Conservation (phyloP, 2,329 filamentous ascomycete genomes). For the Thelonectria discophora region DNA sequence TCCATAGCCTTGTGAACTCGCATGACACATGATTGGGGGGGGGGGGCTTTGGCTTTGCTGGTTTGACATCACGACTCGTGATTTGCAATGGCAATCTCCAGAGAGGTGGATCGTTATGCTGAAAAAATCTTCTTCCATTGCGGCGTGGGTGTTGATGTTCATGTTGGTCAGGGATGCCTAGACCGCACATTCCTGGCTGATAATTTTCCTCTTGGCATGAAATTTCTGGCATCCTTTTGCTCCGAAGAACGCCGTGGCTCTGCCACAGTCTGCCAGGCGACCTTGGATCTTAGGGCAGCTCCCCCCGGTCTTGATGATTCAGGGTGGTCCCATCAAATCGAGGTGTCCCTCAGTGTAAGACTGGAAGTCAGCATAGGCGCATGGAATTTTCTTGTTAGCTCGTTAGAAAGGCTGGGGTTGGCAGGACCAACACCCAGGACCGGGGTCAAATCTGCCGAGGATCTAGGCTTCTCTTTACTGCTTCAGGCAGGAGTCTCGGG, state of each 20-base stretch:
- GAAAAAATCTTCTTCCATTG: conserved; percentile 36
- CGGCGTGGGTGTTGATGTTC: conserved; percentile 28
- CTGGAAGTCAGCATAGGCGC: conserved; percentile 25
- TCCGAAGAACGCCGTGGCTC: conserved; percentile 21
- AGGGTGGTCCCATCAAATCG: conserved; percentile 27
- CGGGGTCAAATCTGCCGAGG: conserved; percentile 25
- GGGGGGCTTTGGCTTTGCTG: conserved; percentile 24
- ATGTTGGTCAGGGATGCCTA: conserved; percentile 37
- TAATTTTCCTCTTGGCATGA: conserved; percentile 31
- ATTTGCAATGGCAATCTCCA: conserved; percentile 36
- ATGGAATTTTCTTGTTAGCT: conserved; percentile 29
- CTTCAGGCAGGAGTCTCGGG: conserved; percentile 28
- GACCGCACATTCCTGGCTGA: conserved; percentile 38
- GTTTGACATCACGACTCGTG: conserved; percentile 27
- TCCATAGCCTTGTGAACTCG: conserved; percentile 35
- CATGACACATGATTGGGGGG: conserved; percentile 28
- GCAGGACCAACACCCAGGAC: conserved; percentile 19
- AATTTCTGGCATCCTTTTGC: conserved; percentile 15
- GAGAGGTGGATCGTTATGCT: conserved; percentile 38
- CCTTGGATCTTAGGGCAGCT: conserved; percentile 22
- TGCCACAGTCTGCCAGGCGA: conserved; percentile 16
- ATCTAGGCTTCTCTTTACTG: conserved; percentile 25
- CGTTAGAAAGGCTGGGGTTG: conserved; percentile 25
- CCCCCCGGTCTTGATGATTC: conserved; percentile 21
- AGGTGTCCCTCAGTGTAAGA: conserved; percentile 17